Percentiles rank a stretch among this genome's conserved stretches.
These are phyloP conservation scores for Diaporthe sp. DNA, from an alignment of 2,329 filamentous ascomycete species.

Conservation along the genomic window DNA sequence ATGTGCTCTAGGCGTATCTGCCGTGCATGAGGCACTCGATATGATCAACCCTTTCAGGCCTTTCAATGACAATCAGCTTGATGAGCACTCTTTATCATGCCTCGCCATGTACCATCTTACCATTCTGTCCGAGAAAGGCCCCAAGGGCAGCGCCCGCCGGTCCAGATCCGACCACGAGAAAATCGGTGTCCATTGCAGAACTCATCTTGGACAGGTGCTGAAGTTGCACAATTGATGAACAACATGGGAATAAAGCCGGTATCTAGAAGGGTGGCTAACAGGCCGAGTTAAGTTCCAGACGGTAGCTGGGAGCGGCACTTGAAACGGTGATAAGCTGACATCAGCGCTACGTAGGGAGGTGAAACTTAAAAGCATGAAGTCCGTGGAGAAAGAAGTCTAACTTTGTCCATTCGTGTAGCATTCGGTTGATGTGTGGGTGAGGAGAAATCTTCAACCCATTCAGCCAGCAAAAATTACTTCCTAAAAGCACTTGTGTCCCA, in stretches of 20 bases:
- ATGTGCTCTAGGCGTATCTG: conserved; percentile 31
- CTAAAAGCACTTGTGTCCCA: not conserved
- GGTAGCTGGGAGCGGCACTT: not conserved
- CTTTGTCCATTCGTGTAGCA: not conserved
- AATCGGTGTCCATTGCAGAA: conserved; percentile 29
- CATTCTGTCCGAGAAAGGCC: conserved; percentile 30
- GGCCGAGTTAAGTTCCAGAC: too few species aligned
- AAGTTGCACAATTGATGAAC: not conserved
- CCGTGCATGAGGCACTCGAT: conserved; percentile 5
- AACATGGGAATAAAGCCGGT: not conserved
- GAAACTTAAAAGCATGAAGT: not conserved
- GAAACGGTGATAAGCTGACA: conserved; percentile 2
- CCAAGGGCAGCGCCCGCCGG: conserved; percentile 27
- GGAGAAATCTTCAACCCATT: not conserved
- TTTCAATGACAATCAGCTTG: not conserved
- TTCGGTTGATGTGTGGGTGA: not conserved
- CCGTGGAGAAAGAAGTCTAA: not conserved
- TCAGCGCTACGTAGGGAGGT: conserved; percentile 1
- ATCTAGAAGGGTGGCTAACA: not conserved
- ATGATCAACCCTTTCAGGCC: conserved; percentile 26
- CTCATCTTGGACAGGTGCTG: not conserved
- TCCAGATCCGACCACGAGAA: conserved; percentile 31
- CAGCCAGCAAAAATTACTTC: not conserved
- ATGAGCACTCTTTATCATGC: too few species aligned
- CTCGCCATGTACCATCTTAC: not conserved